Percentiles rank a stretch among this genome's conserved stretches.
Evolutionary conservation across 2,329 filamentous ascomycete species (phyloP).

Genomic region (Sodiomyces alkalinus): DNA sequence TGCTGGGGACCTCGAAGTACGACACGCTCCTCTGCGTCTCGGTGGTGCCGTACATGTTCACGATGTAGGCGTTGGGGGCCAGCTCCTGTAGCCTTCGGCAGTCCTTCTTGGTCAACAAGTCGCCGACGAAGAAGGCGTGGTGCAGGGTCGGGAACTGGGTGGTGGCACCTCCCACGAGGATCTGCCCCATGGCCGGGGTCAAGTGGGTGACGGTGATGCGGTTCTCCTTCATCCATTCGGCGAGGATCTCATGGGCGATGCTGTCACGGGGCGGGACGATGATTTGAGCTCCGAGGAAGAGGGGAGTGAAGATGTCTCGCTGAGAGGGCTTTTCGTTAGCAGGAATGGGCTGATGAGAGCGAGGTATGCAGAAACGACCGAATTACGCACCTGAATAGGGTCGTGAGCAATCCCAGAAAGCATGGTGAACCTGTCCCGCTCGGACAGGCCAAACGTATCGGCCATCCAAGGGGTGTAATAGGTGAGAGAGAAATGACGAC

Average conservation of each 20-base stretch:
- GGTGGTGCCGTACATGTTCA: conserved; percentile 82
- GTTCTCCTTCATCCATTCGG: conserved; percentile 74
- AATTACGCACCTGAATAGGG: conserved; percentile 48
- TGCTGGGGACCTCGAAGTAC: conserved; percentile 63
- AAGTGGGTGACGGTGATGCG: conserved; percentile 70
- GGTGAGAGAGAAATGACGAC: conserved; percentile 72
- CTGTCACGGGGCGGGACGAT: conserved; percentile 68
- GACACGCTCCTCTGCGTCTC: conserved; percentile 56
- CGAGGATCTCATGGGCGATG: conserved; percentile 72
- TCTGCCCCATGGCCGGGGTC: conserved; percentile 93
- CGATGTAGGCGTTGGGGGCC: conserved; percentile 58
- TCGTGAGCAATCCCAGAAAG: conserved; percentile 69
- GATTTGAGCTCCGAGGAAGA: conserved; percentile 71
- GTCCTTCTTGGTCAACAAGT: conserved; percentile 74
- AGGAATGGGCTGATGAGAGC: conserved; percentile 3
- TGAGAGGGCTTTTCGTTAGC: too few relatives aligned
- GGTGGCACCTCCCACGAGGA: conserved; percentile 71
- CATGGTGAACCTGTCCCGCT: conserved; percentile 65
- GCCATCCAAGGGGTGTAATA: conserved; percentile 94
- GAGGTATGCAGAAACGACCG: too few relatives aligned
- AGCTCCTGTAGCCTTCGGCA: conserved; percentile 62
- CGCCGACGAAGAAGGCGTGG: conserved; percentile 80
- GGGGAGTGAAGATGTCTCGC: conserved; percentile 72
- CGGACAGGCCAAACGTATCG: conserved; percentile 57
- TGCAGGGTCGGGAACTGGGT: conserved; percentile 65